Conservation (phyloP, 2,329 filamentous ascomycete species). For the Botryosphaeria dothidea region DNA sequence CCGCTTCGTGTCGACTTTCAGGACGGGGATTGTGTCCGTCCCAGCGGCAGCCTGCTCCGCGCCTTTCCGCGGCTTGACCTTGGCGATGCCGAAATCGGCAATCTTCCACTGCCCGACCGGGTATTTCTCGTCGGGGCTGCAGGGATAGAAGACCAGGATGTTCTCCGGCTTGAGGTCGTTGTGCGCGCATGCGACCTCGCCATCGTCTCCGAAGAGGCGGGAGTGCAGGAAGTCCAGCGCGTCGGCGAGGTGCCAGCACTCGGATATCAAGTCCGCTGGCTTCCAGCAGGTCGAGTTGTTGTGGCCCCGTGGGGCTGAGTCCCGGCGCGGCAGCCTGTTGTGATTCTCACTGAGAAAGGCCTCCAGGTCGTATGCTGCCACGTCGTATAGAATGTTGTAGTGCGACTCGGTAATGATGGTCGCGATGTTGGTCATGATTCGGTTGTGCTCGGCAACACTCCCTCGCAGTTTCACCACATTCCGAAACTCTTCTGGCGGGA, state of each 20-base stretch:
- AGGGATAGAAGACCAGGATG: conserved; percentile 20
- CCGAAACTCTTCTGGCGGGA: background rate
- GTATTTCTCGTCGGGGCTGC: background rate
- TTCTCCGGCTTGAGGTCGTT: conserved; percentile 21
- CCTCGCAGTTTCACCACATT: conserved; percentile 7
- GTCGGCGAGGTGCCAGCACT: conserved; percentile 13
- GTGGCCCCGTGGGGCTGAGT: background rate
- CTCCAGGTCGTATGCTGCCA: conserved; percentile 17
- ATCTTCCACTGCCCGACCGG: conserved; percentile 22
- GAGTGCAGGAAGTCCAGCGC: conserved; percentile 18
- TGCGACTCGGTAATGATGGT: background rate
- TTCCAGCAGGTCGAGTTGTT: conserved; percentile 5
- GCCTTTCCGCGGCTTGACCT: background rate
- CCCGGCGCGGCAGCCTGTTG: background rate
- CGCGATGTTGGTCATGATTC: conserved; percentile 21
- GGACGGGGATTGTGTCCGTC: no score
- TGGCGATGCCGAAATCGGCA: conserved; percentile 19
- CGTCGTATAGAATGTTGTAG: conserved; percentile 17
- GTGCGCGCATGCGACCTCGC: background rate
- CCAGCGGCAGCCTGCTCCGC: background rate
- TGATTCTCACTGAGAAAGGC: background rate
- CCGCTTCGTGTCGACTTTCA: no score
- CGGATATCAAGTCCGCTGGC: conserved; percentile 7
- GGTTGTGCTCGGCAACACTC: background rate
- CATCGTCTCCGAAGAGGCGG: background rate